Conservation (phyloP, 2,329 filamentous ascomycete species). For the Claviceps sp. region DNA sequence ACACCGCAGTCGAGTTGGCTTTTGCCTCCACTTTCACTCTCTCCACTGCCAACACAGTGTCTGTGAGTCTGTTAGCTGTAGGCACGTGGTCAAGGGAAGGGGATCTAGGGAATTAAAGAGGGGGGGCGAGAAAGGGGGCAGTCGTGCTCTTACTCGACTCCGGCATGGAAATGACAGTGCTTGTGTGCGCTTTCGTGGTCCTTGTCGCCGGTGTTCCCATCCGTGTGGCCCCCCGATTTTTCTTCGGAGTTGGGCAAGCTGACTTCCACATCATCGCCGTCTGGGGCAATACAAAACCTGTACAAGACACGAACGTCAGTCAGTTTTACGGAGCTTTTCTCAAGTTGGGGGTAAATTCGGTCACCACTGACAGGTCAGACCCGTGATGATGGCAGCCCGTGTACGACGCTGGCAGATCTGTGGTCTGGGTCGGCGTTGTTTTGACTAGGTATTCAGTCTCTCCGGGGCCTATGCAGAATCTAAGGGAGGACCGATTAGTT, state of each 20-base stretch:
- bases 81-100: not conserved
- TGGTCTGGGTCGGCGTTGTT: slow-evolving; percentile 38
- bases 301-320: not conserved
- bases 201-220: slow-evolving; percentile 1
- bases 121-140: not conserved
- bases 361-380: slow-evolving; percentile 31
- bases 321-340: not conserved
- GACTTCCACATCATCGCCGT: slow-evolving; percentile 48
- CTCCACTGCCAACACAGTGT: slow-evolving; percentile 42
- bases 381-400: slow-evolving; percentile 54
- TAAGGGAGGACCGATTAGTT: slow-evolving; percentile 10
- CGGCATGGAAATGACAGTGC: slow-evolving; percentile 53
- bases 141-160: slow-evolving; percentile 46
- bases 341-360: not conserved
- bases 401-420: slow-evolving; percentile 43
- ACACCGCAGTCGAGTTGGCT: slow-evolving; percentile 27
- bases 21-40: slow-evolving; percentile 20
- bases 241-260: slow-evolving; percentile 18
- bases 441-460: slow-evolving; percentile 29
- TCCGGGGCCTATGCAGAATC: slow-evolving; percentile 29
- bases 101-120: not conserved
- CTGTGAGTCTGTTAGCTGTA: slow-evolving; percentile 15
- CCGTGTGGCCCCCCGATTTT: slow-evolving; percentile 8
- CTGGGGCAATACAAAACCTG: slow-evolving; percentile 48
- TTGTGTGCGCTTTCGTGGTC: slow-evolving; percentile 5